These are phyloP conservation scores for Fraxinus latifolia DNA, from an alignment of 305 asterid species.

Conservation along the genomic window DNA sequence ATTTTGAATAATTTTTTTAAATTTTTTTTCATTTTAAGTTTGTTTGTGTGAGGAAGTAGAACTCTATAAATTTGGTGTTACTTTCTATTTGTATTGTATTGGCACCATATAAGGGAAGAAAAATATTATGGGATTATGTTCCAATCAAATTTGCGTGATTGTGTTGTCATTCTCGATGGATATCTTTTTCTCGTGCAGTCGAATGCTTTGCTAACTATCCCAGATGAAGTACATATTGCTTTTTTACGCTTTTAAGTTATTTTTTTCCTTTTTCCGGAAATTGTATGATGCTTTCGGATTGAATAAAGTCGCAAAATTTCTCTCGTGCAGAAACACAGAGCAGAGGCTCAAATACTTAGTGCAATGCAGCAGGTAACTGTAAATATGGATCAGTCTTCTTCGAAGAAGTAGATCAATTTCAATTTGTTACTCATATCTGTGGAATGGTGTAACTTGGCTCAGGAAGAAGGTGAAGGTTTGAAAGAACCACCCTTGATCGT, in stretches of 20 bases:
- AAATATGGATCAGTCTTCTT: not conserved
- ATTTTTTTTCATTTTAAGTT: not conserved
- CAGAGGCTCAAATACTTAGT: conserved; percentile 52
- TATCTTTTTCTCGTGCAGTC: not conserved
- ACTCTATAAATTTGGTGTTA: not conserved
- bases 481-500: conserved; percentile 61
- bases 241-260: not conserved
- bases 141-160: not conserved
- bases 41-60: not conserved
- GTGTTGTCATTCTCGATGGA: not conserved
- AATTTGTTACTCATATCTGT: conserved; percentile 17
- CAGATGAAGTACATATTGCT: not conserved
- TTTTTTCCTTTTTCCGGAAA: not conserved
- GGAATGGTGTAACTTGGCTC: conserved; percentile 26
- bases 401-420: not conserved
- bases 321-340: conserved; percentile 63
- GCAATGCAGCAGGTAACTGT: conserved; percentile 62
- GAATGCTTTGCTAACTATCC: not conserved
- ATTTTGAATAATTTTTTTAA: not conserved
- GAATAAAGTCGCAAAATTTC: conserved; percentile 2
- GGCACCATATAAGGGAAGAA: not conserved
- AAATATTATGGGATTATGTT: not conserved
- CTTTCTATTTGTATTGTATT: not conserved
- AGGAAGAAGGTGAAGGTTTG: conserved; percentile 57
- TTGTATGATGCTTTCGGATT: not conserved